Evolutionary conservation across 495 filamentous ascomycete species (phyloP).

Genomic region (Chaetomium cochliodes): DNA sequence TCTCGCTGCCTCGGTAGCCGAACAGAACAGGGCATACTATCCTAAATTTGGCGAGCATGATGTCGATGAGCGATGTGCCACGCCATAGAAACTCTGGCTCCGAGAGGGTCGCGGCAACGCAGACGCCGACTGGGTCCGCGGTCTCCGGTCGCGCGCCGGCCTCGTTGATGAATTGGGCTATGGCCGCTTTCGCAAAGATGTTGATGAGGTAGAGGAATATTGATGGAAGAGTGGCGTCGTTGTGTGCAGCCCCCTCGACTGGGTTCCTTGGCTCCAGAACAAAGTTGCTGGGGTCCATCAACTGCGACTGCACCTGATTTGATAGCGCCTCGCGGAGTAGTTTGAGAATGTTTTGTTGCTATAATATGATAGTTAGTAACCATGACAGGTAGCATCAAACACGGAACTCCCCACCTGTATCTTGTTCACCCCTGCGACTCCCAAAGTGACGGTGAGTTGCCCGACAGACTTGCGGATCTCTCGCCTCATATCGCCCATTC

Average conservation of each 20-base stretch:
- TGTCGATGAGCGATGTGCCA: slow-evolving; percentile 72
- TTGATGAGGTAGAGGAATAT: slow-evolving; percentile 82
- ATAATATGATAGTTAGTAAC: slow-evolving; percentile 14
- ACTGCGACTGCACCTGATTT: slow-evolving; percentile 50
- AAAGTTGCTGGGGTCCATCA: slow-evolving; percentile 66
- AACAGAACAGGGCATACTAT: slow-evolving; percentile 81
- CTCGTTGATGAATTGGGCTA: slow-evolving; percentile 75
- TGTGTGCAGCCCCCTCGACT: slow-evolving; percentile 51
- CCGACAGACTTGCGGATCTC: slow-evolving; percentile 69
- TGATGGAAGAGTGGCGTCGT: slow-evolving; percentile 58
- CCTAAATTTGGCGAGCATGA: slow-evolving; percentile 84
- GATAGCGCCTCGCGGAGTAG: slow-evolving; percentile 49
- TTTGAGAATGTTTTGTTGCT: slow-evolving; percentile 44
- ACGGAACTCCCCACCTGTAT: slow-evolving; percentile 45
- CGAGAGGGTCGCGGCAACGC: slow-evolving; percentile 72
- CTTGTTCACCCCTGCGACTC: slow-evolving; percentile 59
- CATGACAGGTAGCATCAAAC: not conserved
- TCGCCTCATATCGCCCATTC: slow-evolving; percentile 73
- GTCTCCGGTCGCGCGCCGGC: slow-evolving; percentile 64
- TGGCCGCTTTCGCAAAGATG: slow-evolving; percentile 72
- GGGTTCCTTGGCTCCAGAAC: slow-evolving; percentile 57
- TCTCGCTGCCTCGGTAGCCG: slow-evolving; percentile 75
- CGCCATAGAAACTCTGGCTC: slow-evolving; percentile 64
- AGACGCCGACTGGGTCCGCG: slow-evolving; percentile 80
- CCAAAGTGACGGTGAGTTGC: slow-evolving; percentile 59